Evolutionary conservation across 1,139 yeast genomes (phyloP).

Genomic region (Starmera stellimalicola): DNA sequence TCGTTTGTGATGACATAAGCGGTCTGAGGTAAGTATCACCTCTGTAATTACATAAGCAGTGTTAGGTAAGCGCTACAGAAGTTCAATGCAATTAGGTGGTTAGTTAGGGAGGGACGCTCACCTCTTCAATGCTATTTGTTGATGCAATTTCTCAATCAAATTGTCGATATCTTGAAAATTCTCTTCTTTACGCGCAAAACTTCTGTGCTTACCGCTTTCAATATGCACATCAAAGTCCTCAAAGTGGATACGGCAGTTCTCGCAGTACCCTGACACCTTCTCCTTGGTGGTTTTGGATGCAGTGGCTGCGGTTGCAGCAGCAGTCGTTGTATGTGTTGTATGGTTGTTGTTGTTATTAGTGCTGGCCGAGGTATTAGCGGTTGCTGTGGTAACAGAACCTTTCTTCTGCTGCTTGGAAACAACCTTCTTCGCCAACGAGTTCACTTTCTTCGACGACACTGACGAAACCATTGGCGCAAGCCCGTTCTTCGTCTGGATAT

Average conservation of each 20-base stretch:
- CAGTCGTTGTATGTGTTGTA: slow-evolving; percentile 6
- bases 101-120: not conserved
- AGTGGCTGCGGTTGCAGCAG: slow-evolving; percentile 5
- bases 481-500: slow-evolving; percentile 42
- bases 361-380: not conserved
- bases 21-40: too few relatives aligned
- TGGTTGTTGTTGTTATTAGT: slow-evolving; percentile 2
- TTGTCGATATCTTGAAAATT: slow-evolving; percentile 76
- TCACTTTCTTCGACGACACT: slow-evolving; percentile 59
- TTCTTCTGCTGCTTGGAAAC: slow-evolving; percentile 19
- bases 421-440: slow-evolving; percentile 42
- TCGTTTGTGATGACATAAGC: too few relatives aligned
- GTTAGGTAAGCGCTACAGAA: too few relatives aligned
- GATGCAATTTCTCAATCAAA: slow-evolving; percentile 28
- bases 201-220: slow-evolving; percentile 58
- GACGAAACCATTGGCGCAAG: slow-evolving; percentile 60
- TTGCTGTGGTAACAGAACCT: slow-evolving; percentile 5
- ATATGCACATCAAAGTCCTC: slow-evolving; percentile 77
- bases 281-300: slow-evolving; percentile 20
- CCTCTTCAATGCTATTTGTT: not conserved
- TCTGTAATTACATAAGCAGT: too few relatives aligned
- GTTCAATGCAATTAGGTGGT: too few relatives aligned
- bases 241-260: slow-evolving; percentile 84
- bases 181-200: slow-evolving; percentile 63
- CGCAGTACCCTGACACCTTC: slow-evolving; percentile 66